Conservation (phyloP, 2,329 filamentous ascomycete genomes). For the Calonectria hawksworthii region DNA sequence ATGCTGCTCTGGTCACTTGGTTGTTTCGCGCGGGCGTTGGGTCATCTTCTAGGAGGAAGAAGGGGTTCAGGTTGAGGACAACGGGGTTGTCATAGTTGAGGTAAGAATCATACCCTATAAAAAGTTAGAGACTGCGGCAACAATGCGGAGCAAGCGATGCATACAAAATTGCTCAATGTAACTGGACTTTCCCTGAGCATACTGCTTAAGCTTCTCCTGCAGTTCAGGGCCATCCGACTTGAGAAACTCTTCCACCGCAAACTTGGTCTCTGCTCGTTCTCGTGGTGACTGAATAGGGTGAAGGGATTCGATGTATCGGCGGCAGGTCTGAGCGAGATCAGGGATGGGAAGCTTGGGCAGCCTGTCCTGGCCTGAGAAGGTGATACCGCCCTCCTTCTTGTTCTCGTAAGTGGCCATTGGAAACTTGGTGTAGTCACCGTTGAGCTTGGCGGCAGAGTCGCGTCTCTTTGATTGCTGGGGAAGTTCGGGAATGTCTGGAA, state of each 20-base stretch:
- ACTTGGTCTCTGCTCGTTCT: slow-evolving; percentile 86
- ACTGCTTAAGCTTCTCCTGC: slow-evolving; percentile 90
- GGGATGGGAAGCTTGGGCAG: slow-evolving; percentile 95
- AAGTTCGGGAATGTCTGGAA: slow-evolving; percentile 53
- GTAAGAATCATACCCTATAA: slow-evolving; percentile 95
- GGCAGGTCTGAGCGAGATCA: slow-evolving; percentile 82
- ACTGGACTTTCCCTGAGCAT: slow-evolving; percentile 90
- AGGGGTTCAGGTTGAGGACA: slow-evolving; percentile 96
- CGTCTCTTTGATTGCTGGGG: slow-evolving; percentile 34
- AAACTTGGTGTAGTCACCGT: slow-evolving; percentile 55
- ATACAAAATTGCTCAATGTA: slow-evolving; percentile 99
- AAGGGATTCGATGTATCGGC: slow-evolving; percentile 84
- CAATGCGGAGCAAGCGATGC: not conserved
- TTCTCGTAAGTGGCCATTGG: slow-evolving; percentile 69
- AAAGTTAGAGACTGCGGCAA: slow-evolving; percentile 23
- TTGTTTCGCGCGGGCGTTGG: slow-evolving; percentile 96
- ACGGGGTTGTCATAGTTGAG: slow-evolving; percentile 98
- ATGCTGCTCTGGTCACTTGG: slow-evolving; percentile 94
- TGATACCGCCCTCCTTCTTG: slow-evolving; percentile 78
- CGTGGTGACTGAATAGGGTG: slow-evolving; percentile 84
- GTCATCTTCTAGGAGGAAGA: slow-evolving; percentile 97
- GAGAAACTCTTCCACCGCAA: slow-evolving; percentile 87
- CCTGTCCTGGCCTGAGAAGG: slow-evolving; percentile 89
- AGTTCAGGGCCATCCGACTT: slow-evolving; percentile 84
- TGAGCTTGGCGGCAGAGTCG: slow-evolving; percentile 42